Evolutionary conservation across 2,329 filamentous ascomycete genomes (phyloP).

Genomic region (Fusarium protoensiforme): DNA sequence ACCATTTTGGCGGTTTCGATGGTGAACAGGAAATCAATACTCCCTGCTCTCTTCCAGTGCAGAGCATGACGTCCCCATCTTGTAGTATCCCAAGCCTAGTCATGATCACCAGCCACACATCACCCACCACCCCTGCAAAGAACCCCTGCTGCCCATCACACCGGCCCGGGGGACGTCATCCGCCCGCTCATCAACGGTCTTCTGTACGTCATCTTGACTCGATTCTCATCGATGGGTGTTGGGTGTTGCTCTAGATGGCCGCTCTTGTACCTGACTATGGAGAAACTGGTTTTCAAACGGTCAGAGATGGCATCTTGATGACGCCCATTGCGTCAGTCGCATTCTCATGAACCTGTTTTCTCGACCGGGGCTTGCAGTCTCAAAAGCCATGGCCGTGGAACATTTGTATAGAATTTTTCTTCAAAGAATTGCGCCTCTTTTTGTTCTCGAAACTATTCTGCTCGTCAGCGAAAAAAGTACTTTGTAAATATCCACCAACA

Average conservation of each 20-base stretch:
- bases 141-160: background rate
- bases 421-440: constrained; percentile 4
- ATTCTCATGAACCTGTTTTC: constrained; percentile 34
- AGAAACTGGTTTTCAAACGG: constrained; percentile 39
- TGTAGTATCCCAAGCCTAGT: constrained; percentile 28
- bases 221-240: background rate
- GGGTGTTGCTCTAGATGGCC: background rate
- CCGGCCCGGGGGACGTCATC: constrained; percentile 24
- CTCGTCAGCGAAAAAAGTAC: constrained; percentile 4
- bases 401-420: constrained; percentile 15
- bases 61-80: constrained; percentile 35
- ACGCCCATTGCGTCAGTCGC: constrained; percentile 43
- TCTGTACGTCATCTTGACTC: constrained; percentile 34
- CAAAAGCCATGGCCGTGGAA: constrained; percentile 30
- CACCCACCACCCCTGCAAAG: constrained; percentile 21
- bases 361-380: constrained; percentile 19
- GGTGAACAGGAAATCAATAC: constrained; percentile 6
- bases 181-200: background rate
- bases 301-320: constrained; percentile 20
- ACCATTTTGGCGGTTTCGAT: constrained; percentile 51
- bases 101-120: constrained; percentile 28
- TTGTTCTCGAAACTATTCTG: constrained; percentile 3
- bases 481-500: constrained; percentile 10
- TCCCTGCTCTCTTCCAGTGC: background rate
- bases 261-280: constrained; percentile 12